Evolutionary conservation across 345 rosid genomes (phyloP), one percentile per base, ranked within the genome.

Genomic region (Pelargonium nanum): DNA sequence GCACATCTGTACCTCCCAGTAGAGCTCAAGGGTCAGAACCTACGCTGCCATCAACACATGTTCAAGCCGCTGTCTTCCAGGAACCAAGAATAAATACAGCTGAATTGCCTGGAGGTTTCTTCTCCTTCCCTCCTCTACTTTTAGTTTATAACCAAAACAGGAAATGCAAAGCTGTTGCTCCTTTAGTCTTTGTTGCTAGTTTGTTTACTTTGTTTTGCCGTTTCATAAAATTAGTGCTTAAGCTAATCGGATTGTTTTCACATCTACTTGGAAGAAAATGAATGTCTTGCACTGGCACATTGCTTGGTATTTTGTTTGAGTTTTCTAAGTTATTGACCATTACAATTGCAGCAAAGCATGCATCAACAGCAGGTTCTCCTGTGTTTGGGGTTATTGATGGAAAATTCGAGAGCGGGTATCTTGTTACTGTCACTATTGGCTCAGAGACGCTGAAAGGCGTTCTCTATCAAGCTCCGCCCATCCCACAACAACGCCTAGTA

Each of bases 331-430:
- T 40, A 22, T 16, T 24, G 5, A 0, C 19, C 22, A 16, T 54
- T 53, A 34, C 25, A 53, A n/a, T n/a, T 65, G 74, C 71, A 73
- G 77, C 60, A 59, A 65, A 65, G 58, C 44, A 75, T 64, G 74
- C 73, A 45, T 60, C 78, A 19, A 50, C 81, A 44, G 71, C 76
- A 24, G 81, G 77, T 65, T 63, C 81, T 63, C 73, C 78, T 8
- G 99, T 93, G 58, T 56, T 68, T 57, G 96, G 97, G 52, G 84
- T 87, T 16, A 90, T 93, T 17, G 99, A 93, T 63, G 97, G 99
- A 52, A 89, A 93, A 65, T 83, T 87, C 24, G 97, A 93, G 54
- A 76, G 84, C 48, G 99, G 97, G 23, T 94, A 90, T 71, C 87
- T 94, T 57, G 81, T 94, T 53, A 88, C 97, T 21, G 92, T 90